phyloP scores from a whole-genome alignment of 208 protist species.

The Trichomonas tenax region DNA sequence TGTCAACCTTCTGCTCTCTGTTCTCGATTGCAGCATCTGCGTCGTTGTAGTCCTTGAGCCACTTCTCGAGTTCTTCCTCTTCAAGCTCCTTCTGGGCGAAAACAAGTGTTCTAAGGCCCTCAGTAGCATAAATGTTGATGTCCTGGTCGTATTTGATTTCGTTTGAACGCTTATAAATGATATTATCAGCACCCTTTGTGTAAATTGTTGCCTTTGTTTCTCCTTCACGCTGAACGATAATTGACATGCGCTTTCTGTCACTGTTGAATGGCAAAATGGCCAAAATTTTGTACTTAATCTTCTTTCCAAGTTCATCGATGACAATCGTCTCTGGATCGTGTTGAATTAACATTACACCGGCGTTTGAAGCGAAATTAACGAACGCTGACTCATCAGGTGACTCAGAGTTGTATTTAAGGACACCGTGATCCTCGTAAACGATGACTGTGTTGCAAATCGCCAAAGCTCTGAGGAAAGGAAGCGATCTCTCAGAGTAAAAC shows the following conservation, averaged over 20 bases:
- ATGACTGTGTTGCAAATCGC: not conserved
- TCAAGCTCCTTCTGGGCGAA: not conserved
- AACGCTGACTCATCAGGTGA: slow-evolving; percentile 7
- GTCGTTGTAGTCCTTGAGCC: not conserved
- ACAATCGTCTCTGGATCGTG: not conserved
- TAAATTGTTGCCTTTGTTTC: not conserved
- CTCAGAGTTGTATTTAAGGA: not conserved
- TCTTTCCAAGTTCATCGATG: not conserved
- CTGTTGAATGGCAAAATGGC: slow-evolving; percentile 68
- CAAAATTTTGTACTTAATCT: not conserved
- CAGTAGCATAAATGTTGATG: not conserved
- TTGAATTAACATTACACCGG: not conserved
- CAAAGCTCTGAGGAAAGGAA: not conserved
- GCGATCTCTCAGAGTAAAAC: not conserved
- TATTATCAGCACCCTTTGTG: slow-evolving; percentile 4
- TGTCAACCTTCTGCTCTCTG: not conserved
- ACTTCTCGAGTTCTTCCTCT: not conserved
- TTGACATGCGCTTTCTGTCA: slow-evolving; percentile 88
- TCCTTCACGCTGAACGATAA: slow-evolving; percentile 60
- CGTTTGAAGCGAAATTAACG: not conserved
- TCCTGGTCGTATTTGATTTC: not conserved
- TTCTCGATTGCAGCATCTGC: not conserved
- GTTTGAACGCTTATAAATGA: not conserved
- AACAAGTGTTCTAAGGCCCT: not conserved
- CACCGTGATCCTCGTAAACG: not conserved